Base-by-base conservation (phyloP, 148 eudicot species). In the Rhododendron simsii region DNA sequence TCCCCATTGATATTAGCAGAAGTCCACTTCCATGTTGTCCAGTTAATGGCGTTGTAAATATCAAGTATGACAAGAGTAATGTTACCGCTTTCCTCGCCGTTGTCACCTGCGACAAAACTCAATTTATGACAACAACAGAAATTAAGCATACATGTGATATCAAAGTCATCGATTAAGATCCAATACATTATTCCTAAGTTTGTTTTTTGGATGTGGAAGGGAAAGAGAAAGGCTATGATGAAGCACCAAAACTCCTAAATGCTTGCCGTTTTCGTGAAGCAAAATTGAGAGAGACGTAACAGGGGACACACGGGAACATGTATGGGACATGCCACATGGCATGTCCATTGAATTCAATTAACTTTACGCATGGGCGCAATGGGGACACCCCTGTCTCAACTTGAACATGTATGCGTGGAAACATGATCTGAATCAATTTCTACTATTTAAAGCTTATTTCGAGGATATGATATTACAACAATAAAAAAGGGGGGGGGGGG, bases 51-150 rank as follows among this genome's bases (percentile, higher is more conserved):
- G 95, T 95, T 41, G 98, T 96, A 92, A 96, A 96, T 65, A 96
- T 90, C 93, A 96, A 41, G 88, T 96, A 96, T 0, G 98, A 96
- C 44, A 96, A 91, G 81, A 96, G 90, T 78, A 96, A 89, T 21
- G 99, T 96, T 26, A 94, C 96, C 0, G 95, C 99, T 86, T 97
- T 97, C 89, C 99, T 92, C 7, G 99, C 99, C 3, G 99, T 96
- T 6, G 99, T 96, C 55, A 96, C 91, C 99, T 96, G 93, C 69
- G 33, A 81, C 20, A 81, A 84, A 57, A 81, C 45, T 84, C 85
- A 50, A n/a, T 23, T 65, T 6, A 69, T 5, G 16, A 28, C 59
- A 35, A 23, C 2, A 57, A 53, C 83, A 28, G n/a, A 3, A 33
- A 39, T 30, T 71, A 30, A 30, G 39, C 39, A 71, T 71, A 14